Base-by-base conservation (phyloP, 2,329 filamentous ascomycete species). In the Diplocarpon rosae region DNA sequence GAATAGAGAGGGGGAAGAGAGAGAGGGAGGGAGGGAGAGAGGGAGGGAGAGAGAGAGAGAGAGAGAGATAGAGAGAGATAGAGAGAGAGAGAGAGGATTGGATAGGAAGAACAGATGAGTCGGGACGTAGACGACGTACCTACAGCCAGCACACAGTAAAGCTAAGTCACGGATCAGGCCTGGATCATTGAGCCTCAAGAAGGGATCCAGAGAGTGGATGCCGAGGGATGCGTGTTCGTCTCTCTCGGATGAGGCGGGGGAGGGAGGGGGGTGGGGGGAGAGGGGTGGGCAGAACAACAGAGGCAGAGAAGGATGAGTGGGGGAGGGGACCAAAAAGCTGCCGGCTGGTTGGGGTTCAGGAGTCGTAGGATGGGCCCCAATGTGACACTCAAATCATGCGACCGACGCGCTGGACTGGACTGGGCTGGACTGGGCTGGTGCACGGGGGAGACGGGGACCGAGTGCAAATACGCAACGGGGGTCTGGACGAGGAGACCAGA, bases 331-430 rank as follows among this genome's bases (percentile, higher is more conserved):
- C n/a, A n/a, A n/a, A n/a, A n/a, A n/a, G n/a, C n/a, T n/a, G n/a
- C n/a, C n/a, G n/a, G n/a, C n/a, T n/a, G n/a, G n/a, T n/a, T n/a
- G n/a, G n/a, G n/a, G n/a, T n/a, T n/a, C n/a, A n/a, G n/a, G n/a
- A n/a, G n/a, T n/a, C n/a, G n/a, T n/a, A n/a, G n/a, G n/a, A n/a
- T n/a, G n/a, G n/a, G n/a, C n/a, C n/a, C n/a, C n/a, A n/a, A n/a
- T 42, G 50, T 52, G 38, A 52, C 49, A 52, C 47, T 46, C 32
- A 35, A 11, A 32, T 36, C 32, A 45, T 47, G 44, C 45, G 42
- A 39, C 42, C 47, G 44, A 39, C 45, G 39, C 13, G 43, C 42
- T 30, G 29, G 29, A 30, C 29, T 30, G 29, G 29, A 30, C 29
- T 8, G 29, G 29, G 13, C 29, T 30, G 29, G 29, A 28, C 43